Evolutionary conservation across 208 protist genomes (phyloP).

Genomic region (Leishmania guyanensis): DNA sequence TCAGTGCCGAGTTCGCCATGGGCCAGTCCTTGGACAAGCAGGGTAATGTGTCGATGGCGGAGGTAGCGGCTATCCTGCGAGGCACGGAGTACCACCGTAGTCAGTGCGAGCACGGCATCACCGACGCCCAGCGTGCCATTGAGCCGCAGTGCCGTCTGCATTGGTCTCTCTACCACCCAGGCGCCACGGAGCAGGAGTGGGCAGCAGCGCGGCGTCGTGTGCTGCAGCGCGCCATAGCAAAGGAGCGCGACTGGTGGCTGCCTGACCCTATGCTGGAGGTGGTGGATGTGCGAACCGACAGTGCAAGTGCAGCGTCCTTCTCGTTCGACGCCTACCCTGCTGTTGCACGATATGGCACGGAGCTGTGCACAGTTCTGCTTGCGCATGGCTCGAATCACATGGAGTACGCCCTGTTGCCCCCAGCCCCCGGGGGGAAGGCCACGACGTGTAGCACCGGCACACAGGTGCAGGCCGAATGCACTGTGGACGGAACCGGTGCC

Average conservation of each 20-base stretch:
- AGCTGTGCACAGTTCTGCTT: constrained; percentile 62
- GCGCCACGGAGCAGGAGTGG: constrained; percentile 81
- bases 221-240: constrained; percentile 54
- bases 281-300: constrained; percentile 47
- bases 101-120: constrained; percentile 53
- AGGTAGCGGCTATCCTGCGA: constrained; percentile 50
- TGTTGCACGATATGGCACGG: constrained; percentile 62
- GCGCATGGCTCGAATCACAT: constrained; percentile 42
- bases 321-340: constrained; percentile 49
- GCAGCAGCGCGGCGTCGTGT: constrained; percentile 59
- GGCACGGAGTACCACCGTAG: constrained; percentile 50
- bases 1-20: constrained; percentile 72
- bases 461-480: constrained; percentile 51
- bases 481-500: constrained; percentile 78
- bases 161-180: constrained; percentile 80
- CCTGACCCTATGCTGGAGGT: constrained; percentile 79
- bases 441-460: background rate
- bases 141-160: constrained; percentile 64
- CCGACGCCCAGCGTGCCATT: constrained; percentile 49
- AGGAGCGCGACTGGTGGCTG: constrained; percentile 86
- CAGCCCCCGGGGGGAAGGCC: constrained; percentile 11
- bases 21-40: constrained; percentile 71
- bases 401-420: constrained; percentile 22
- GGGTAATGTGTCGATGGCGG: constrained; percentile 51
- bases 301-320: constrained; percentile 31